Conservation (phyloP, 257 asterid species). For the Solanum sejunctum region DNA sequence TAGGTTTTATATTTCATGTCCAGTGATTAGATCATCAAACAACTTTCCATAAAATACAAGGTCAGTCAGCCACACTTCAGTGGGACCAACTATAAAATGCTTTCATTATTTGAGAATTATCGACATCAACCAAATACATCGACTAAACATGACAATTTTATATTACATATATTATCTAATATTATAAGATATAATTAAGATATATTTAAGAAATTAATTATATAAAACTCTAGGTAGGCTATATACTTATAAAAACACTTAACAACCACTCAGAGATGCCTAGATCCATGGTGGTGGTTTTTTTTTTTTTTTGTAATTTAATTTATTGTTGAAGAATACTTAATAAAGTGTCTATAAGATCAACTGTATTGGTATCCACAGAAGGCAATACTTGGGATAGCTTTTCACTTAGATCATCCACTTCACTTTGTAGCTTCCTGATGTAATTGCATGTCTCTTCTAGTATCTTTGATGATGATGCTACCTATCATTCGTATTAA, state of each 20-base stretch:
- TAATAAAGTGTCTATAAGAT: conserved; percentile 26
- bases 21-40: neutral
- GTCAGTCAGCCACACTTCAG: neutral
- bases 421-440: conserved; percentile 47
- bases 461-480: conserved; percentile 13
- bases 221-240: neutral
- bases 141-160: neutral
- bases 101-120: neutral
- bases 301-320: too few relatives aligned
- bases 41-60: neutral
- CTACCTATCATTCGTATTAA: neutral
- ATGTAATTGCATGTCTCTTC: conserved; percentile 47
- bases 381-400: conserved; percentile 42
- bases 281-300: neutral
- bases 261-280: neutral
- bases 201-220: neutral
- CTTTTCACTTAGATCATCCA: conserved; percentile 45
- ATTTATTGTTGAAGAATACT: conserved; percentile 22
- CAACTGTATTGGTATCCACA: conserved; percentile 13
- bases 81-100: neutral
- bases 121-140: neutral
- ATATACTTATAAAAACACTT: neutral
- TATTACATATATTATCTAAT: neutral
- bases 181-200: neutral
- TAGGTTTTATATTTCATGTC: neutral